Percentiles rank a stretch among this genome's conserved stretches.
Evolutionary conservation across 257 asterid genomes (phyloP).

Genomic region (Rubia yunnanensis): DNA sequence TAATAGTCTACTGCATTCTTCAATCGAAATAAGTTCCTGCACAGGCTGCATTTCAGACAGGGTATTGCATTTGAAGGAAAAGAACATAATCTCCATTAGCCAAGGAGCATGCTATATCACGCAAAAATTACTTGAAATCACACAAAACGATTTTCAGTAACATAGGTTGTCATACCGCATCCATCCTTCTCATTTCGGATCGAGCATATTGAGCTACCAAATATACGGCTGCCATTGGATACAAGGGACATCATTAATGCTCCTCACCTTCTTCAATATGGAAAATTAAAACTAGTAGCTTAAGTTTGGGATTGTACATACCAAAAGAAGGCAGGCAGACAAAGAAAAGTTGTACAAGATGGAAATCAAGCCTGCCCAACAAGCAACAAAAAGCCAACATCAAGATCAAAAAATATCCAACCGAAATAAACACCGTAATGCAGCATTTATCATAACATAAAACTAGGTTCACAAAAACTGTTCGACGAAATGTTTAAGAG

Average conservation of each 20-base stretch:
- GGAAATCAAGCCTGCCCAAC: conserved; percentile 72
- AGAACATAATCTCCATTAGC: neutral
- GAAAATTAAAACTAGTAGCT: neutral
- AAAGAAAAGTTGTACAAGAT: conserved; percentile 83
- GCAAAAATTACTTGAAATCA: neutral
- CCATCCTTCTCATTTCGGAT: conserved; percentile 88
- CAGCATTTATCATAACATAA: neutral
- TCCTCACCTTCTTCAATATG: conserved; percentile 5
- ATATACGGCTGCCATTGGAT: conserved; percentile 69
- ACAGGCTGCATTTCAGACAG: neutral
- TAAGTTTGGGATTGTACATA: conserved; percentile 22
- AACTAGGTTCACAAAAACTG: neutral
- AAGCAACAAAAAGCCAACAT: conserved; percentile 3
- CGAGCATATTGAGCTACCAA: conserved; percentile 96
- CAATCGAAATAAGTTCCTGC: neutral
- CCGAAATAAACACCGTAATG: neutral
- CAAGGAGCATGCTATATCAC: neutral
- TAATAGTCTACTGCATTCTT: neutral
- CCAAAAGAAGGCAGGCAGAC: conserved; percentile 92
- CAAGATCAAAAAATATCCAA: conserved; percentile 11
- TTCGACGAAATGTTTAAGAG: conserved; percentile 17
- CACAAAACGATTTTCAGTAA: neutral
- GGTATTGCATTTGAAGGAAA: neutral
- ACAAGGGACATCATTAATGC: neutral
- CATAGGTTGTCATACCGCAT: conserved; percentile 44